phyloP scores from a whole-genome alignment of 257 asterid species.

The Plantago elongata region DNA sequence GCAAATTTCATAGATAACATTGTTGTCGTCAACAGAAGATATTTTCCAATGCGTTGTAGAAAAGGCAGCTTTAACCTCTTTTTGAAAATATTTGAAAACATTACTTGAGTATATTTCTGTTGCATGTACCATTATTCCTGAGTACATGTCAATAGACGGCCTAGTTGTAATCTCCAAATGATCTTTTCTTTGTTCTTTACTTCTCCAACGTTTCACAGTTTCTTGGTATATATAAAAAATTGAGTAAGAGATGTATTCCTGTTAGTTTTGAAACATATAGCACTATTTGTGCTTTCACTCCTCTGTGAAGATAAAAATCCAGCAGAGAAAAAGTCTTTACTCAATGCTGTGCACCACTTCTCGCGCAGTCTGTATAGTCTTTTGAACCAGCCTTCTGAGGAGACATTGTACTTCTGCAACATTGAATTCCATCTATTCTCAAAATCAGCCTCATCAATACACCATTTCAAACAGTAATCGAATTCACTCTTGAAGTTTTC shows the following conservation, averaged over 20 bases:
- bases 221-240: neutral
- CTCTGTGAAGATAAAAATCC: neutral
- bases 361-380: neutral
- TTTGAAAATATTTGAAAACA: neutral
- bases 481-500: neutral
- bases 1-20: neutral
- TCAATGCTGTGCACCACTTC: neutral
- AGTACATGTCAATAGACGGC: neutral
- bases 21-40: neutral
- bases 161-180: neutral
- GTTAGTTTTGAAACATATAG: neutral
- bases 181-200: neutral
- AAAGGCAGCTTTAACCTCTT: no score
- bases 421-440: neutral
- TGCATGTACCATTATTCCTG: neutral
- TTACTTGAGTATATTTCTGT: neutral
- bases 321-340: neutral
- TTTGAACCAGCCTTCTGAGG: neutral
- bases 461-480: neutral
- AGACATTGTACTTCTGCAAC: neutral
- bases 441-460: neutral
- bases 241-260: neutral
- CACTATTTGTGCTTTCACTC: neutral
- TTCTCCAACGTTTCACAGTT: neutral
- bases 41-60: no score